These are phyloP conservation scores for Ophiostoma himal-ulmi DNA, from an alignment of 2,329 filamentous ascomycete species.

Conservation along the genomic window DNA sequence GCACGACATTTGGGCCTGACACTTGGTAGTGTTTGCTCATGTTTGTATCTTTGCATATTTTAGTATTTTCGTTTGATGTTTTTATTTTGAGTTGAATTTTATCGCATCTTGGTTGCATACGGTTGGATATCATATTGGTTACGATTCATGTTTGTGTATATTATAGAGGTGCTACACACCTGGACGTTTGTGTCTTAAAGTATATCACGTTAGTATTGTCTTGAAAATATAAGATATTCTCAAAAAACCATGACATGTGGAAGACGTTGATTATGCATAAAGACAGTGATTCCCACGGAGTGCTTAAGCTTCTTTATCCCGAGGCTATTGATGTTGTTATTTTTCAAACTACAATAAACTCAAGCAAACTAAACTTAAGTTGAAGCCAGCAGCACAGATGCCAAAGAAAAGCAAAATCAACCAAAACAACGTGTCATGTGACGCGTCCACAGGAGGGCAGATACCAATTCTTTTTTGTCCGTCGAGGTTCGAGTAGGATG, in stretches of 20 bases:
- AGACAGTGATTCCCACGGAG: too few relatives aligned
- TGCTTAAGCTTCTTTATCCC: too few relatives aligned
- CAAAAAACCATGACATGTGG: background rate
- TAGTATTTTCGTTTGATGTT: background rate
- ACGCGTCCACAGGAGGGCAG: too few relatives aligned
- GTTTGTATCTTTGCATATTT: background rate
- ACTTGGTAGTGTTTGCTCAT: conserved; percentile 42
- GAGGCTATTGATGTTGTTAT: too few relatives aligned
- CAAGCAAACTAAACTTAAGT: too few relatives aligned
- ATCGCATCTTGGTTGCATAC: background rate
- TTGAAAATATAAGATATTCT: background rate
- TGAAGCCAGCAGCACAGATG: too few relatives aligned
- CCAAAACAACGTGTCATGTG: too few relatives aligned
- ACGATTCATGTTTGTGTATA: background rate
- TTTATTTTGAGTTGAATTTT: background rate
- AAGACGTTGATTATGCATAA: too few relatives aligned
- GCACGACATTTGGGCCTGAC: conserved; percentile 60
- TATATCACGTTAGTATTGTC: background rate
- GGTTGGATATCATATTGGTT: background rate
- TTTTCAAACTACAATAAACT: too few relatives aligned
- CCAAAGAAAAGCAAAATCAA: too few relatives aligned
- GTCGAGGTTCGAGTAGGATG: background rate
- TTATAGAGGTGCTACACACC: background rate
- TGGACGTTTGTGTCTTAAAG: background rate
- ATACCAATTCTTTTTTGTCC: background rate